Conservation (phyloP, 495 filamentous ascomycete species). For the Aspergillus bridgeri region DNA sequence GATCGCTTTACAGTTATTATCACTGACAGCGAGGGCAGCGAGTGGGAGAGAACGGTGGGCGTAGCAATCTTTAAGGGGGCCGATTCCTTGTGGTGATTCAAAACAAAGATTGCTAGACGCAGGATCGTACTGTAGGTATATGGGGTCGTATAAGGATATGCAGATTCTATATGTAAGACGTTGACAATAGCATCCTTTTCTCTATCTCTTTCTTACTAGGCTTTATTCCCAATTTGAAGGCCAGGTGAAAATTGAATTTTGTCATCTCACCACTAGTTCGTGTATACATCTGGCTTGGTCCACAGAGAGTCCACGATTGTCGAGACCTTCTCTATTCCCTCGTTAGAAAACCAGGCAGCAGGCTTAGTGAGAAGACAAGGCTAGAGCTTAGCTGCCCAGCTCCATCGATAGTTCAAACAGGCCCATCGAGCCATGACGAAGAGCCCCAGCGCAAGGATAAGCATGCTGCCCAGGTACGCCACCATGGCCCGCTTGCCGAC, state of each 20-base stretch:
- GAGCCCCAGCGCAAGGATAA: constrained; percentile 34
- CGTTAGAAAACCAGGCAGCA: too few relatives aligned
- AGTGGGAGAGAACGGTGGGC: constrained; percentile 7
- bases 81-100: not conserved
- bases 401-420: constrained; percentile 47
- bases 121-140: not conserved
- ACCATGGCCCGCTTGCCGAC: constrained; percentile 35
- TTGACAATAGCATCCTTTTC: too few relatives aligned
- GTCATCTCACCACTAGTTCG: not conserved
- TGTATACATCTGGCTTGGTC: too few relatives aligned
- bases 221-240: not conserved
- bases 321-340: too few relatives aligned
- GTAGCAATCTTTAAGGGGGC: constrained; percentile 7
- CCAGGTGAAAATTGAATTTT: not conserved
- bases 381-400: constrained; percentile 38
- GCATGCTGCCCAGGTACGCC: constrained; percentile 34
- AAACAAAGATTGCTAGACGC: not conserved
- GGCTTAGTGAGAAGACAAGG: too few relatives aligned
- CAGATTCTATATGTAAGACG: too few relatives aligned
- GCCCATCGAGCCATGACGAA: constrained; percentile 48
- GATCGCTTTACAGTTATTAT: constrained; percentile 3
- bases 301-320: too few relatives aligned
- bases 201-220: not conserved
- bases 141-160: not conserved
- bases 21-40: constrained; percentile 1